Percentiles rank a stretch among this genome's conserved stretches.
phyloP scores from a whole-genome alignment of 495 filamentous ascomycete genomes.

The Melanomma pulvis-pyrius region DNA sequence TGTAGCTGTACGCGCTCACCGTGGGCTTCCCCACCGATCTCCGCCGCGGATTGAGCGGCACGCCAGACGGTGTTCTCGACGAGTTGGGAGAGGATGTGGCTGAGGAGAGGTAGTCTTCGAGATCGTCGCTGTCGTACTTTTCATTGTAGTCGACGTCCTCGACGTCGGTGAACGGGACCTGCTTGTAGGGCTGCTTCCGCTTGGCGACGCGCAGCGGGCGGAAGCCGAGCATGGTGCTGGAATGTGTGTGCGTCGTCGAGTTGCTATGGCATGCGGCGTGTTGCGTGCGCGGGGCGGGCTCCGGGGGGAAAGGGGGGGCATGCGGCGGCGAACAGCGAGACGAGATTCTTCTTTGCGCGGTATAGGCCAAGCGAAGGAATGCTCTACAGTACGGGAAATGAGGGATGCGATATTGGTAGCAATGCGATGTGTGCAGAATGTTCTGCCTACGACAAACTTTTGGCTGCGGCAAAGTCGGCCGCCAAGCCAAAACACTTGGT shows the following conservation, averaged over 20 bases:
- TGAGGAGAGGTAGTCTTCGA: conserved; percentile 25
- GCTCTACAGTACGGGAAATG: background rate
- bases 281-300: background rate
- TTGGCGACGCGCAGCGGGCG: conserved; percentile 34
- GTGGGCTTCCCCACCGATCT: conserved; percentile 27
- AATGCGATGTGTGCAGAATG: too few relatives aligned
- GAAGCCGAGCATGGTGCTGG: conserved; percentile 32
- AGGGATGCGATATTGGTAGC: background rate
- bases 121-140: conserved; percentile 35
- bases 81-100: conserved; percentile 25
- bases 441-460: too few relatives aligned
- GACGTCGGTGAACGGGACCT: conserved; percentile 26
- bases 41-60: conserved; percentile 5
- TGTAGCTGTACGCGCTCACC: conserved; percentile 39
- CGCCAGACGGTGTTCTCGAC: conserved; percentile 25
- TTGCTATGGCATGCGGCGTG: background rate
- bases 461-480: too few relatives aligned
- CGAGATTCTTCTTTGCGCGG: background rate
- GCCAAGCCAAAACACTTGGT: too few relatives aligned
- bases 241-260: background rate
- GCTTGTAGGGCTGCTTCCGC: conserved; percentile 37
- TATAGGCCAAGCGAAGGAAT: background rate
- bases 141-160: conserved; percentile 23
- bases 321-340: background rate
- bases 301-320: background rate